phyloP scores from a whole-genome alignment of 495 filamentous ascomycete genomes.

The Daldinia caldariorum region DNA sequence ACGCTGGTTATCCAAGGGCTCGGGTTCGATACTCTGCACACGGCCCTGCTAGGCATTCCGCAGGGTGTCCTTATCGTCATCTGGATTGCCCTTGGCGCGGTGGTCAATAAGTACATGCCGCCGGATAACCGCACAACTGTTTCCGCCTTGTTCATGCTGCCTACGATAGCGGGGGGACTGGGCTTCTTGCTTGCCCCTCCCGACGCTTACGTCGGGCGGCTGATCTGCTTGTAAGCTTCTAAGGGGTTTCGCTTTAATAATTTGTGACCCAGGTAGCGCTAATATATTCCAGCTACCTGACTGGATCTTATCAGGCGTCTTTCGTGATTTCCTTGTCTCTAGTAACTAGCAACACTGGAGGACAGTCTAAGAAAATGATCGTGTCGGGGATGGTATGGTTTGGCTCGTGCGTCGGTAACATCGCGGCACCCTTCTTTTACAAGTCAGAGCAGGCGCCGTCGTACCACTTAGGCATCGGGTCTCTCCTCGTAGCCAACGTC shows the following conservation, averaged over 20 bases:
- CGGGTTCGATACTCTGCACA: slow-evolving; percentile 11
- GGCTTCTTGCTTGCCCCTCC: slow-evolving; percentile 2
- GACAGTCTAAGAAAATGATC: slow-evolving; percentile 24
- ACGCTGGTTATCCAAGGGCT: slow-evolving; percentile 20
- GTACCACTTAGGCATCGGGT: slow-evolving; percentile 9
- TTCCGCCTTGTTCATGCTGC: slow-evolving; percentile 20
- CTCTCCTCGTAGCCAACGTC: slow-evolving; percentile 16
- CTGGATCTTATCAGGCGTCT: slow-evolving; percentile 17
- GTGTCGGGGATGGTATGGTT: slow-evolving; percentile 21
- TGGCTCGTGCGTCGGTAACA: slow-evolving; percentile 14
- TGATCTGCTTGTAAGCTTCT: background rate
- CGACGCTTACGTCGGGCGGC: background rate
- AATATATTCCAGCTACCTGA: background rate
- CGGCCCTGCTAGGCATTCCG: slow-evolving; percentile 20
- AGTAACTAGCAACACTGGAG: slow-evolving; percentile 20
- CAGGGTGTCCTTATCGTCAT: background rate
- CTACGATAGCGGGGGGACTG: slow-evolving; percentile 15
- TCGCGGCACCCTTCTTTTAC: slow-evolving; percentile 18
- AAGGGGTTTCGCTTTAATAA: background rate
- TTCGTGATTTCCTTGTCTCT: slow-evolving; percentile 17
- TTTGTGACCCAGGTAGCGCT: background rate
- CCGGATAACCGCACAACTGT: slow-evolving; percentile 13
- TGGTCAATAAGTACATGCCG: slow-evolving; percentile 16
- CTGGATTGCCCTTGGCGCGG: slow-evolving; percentile 2
- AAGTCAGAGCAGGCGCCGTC: slow-evolving; percentile 11